A percentile compares a stretch with the other conserved stretches of the same genome.
Conservation (phyloP, 768 basidiomycete species). For the Tulasnella calospora region DNA sequence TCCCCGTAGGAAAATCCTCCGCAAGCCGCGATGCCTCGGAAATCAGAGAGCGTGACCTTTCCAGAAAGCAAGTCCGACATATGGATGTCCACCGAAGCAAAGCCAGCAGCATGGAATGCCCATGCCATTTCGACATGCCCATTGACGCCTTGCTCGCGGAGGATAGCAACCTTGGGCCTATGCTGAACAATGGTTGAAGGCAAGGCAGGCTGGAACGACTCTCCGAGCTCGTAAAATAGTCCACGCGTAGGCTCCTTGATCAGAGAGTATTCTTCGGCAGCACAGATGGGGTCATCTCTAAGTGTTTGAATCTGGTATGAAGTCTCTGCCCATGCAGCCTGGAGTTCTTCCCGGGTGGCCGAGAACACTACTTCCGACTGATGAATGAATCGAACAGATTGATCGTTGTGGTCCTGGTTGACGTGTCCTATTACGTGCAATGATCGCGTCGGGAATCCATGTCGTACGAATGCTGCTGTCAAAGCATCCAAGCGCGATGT, state of each 20-base stretch:
- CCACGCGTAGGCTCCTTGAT: slow-evolving; percentile 64
- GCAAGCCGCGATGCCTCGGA: slow-evolving; percentile 89
- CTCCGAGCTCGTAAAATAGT: slow-evolving; percentile 71
- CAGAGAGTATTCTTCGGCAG: slow-evolving; percentile 74
- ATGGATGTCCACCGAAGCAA: slow-evolving; percentile 93
- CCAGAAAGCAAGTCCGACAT: slow-evolving; percentile 94
- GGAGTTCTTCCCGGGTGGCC: slow-evolving; percentile 63
- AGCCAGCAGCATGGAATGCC: slow-evolving; percentile 91
- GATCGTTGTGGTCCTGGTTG: slow-evolving; percentile 44
- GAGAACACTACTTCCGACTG: slow-evolving; percentile 52
- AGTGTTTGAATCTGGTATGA: slow-evolving; percentile 86
- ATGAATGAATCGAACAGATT: slow-evolving; percentile 59
- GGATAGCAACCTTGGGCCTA: slow-evolving; percentile 86
- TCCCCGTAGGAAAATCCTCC: slow-evolving; percentile 99
- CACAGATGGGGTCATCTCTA: slow-evolving; percentile 74
- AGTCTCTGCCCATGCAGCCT: slow-evolving; percentile 89
- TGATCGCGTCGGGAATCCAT: slow-evolving; percentile 72
- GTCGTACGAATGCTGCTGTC: slow-evolving; percentile 53
- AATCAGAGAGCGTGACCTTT: slow-evolving; percentile 52
- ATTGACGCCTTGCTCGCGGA: slow-evolving; percentile 97
- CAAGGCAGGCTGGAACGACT: slow-evolving; percentile 38
- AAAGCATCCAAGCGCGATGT: slow-evolving; percentile 53
- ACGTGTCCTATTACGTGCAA: slow-evolving; percentile 76
- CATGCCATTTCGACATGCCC: slow-evolving; percentile 98
- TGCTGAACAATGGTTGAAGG: slow-evolving; percentile 28